Conservation (phyloP, 2,329 filamentous ascomycete genomes). For the Triangularia verruculosa region DNA sequence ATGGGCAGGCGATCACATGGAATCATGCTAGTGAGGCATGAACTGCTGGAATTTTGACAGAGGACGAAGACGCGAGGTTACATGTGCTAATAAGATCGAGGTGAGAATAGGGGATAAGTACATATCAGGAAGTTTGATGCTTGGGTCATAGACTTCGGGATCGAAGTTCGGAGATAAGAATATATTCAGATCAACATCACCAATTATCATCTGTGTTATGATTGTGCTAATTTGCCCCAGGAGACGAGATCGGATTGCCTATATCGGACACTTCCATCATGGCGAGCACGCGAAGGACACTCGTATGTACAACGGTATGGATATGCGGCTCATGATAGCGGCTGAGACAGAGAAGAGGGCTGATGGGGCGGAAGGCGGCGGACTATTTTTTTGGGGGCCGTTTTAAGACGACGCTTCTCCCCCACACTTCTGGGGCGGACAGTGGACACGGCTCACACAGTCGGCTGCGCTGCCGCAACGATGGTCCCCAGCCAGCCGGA, state of each 20-base stretch:
- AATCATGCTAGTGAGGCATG: background rate
- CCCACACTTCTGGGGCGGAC: background rate
- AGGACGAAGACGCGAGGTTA: background rate
- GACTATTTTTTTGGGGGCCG: background rate
- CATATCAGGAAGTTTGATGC: background rate
- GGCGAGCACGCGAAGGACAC: background rate
- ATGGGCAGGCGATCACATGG: background rate
- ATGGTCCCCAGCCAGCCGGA: background rate
- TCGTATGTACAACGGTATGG: background rate
- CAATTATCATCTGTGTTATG: background rate
- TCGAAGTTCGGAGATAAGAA: background rate
- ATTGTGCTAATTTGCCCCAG: background rate
- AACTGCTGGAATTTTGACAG: background rate
- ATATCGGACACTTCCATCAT: background rate
- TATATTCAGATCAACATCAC: background rate
- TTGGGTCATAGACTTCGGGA: background rate
- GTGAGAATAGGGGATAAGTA: too few relatives aligned
- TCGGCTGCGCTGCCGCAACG: slow-evolving; percentile 2
- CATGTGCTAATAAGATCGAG: background rate
- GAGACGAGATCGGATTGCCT: background rate
- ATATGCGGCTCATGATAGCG: background rate
- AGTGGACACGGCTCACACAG: background rate
- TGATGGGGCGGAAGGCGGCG: background rate
- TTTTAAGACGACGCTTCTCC: background rate
- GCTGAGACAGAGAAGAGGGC: background rate